These are phyloP conservation scores for Diaporthe ampelina DNA, from an alignment of 2,329 filamentous ascomycete genomes.

Conservation along the genomic window DNA sequence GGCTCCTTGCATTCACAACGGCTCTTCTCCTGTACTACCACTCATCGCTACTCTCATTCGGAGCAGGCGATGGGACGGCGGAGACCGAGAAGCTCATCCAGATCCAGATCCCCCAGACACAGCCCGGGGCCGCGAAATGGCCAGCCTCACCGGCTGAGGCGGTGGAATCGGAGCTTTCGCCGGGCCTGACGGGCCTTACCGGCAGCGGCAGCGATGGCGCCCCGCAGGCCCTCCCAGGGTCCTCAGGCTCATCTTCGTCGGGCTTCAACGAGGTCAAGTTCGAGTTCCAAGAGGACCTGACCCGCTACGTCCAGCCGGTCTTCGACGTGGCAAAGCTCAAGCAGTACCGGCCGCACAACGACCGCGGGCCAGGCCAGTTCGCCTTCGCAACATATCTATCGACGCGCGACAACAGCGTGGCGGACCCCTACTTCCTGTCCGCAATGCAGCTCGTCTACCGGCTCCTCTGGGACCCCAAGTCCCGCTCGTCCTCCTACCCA, in stretches of 20 bases:
- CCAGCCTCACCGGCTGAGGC: conserved; percentile 15
- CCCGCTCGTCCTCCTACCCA: conserved; percentile 36
- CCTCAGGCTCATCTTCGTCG: not conserved
- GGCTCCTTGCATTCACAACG: conserved; percentile 37
- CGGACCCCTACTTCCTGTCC: conserved; percentile 41
- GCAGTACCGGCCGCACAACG: conserved; percentile 38
- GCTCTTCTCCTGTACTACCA: conserved; percentile 40
- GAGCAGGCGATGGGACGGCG: not conserved
- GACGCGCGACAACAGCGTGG: conserved; percentile 39
- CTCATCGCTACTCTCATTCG: conserved; percentile 27
- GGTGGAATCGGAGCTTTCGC: not conserved
- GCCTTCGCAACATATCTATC: conserved; percentile 41
- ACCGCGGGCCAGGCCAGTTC: conserved; percentile 37
- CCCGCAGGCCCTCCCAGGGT: not conserved
- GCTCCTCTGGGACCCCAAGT: conserved; percentile 39
- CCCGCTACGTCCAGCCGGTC: conserved; percentile 31
- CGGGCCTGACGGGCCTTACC: not conserved
- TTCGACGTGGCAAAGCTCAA: conserved; percentile 38
- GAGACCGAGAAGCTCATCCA: conserved; percentile 22
- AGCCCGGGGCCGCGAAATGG: conserved; percentile 18
- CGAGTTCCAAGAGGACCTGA: conserved; percentile 39
- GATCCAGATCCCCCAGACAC: conserved; percentile 8
- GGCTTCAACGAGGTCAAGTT: conserved; percentile 40
- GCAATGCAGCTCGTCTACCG: conserved; percentile 42
- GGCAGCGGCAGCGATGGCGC: not conserved